phyloP scores from a whole-genome alignment of 768 basidiomycete genomes.

The Trametes cubensis region DNA sequence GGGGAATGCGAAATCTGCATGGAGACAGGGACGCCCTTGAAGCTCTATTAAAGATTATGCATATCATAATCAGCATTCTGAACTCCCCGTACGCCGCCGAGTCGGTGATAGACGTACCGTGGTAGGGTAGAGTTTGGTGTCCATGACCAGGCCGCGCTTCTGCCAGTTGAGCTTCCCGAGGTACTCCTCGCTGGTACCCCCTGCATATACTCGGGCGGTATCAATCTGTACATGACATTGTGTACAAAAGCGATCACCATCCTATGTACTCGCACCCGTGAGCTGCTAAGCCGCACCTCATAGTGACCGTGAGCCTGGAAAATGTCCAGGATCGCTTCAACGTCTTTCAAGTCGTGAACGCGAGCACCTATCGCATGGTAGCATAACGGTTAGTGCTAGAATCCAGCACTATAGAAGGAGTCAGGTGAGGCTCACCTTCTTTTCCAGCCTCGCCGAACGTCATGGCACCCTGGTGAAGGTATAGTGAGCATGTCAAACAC shows the following conservation, averaged over 20 bases:
- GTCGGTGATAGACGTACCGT: slow-evolving; percentile 22
- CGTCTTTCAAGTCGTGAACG: slow-evolving; percentile 50
- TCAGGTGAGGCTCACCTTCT: slow-evolving; percentile 34
- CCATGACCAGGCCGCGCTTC: slow-evolving; percentile 53
- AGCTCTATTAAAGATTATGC: background rate
- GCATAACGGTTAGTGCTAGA: slow-evolving; percentile 6
- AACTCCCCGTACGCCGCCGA: too few species aligned
- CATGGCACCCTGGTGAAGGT: slow-evolving; percentile 48
- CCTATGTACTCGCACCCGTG: background rate
- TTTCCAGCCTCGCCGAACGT: slow-evolving; percentile 53
- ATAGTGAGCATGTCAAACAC: background rate
- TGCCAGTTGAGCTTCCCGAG: slow-evolving; percentile 56
- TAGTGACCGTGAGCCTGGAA: slow-evolving; percentile 59
- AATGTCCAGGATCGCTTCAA: slow-evolving; percentile 55
- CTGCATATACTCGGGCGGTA: slow-evolving; percentile 31
- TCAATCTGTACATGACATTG: slow-evolving; percentile 32
- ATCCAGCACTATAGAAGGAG: background rate
- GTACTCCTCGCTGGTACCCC: slow-evolving; percentile 39
- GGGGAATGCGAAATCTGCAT: slow-evolving; percentile 29
- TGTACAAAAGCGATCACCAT: too few species aligned
- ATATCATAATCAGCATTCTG: too few species aligned
- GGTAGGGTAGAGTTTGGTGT: slow-evolving; percentile 60
- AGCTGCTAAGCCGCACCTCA: slow-evolving; percentile 40
- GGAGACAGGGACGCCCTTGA: background rate
- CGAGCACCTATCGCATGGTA: slow-evolving; percentile 38